Conservation (phyloP, 148 eudicot genomes). For the Oxyria digyna region DNA sequence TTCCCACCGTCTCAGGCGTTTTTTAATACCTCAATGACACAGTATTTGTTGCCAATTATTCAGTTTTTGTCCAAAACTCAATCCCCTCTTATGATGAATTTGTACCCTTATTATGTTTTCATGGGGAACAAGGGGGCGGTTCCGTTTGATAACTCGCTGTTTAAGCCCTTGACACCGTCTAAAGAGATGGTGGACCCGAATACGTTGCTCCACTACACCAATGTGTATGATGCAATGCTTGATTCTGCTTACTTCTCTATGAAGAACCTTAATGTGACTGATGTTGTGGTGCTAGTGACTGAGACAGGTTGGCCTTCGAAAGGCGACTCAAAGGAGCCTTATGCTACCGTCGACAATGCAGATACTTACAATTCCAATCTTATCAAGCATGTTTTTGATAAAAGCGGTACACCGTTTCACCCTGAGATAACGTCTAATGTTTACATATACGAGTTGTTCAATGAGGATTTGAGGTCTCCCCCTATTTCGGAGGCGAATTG, state of each 20-base stretch:
- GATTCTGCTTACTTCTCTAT: slow-evolving; percentile 74
- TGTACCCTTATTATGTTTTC: slow-evolving; percentile 87
- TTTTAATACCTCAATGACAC: slow-evolving; percentile 55
- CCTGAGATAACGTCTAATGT: slow-evolving; percentile 67
- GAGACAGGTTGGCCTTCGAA: slow-evolving; percentile 97
- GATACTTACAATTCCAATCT: slow-evolving; percentile 78
- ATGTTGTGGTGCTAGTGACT: slow-evolving; percentile 63
- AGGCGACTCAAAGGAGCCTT: slow-evolving; percentile 77
- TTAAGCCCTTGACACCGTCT: slow-evolving; percentile 84
- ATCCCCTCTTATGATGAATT: slow-evolving; percentile 83
- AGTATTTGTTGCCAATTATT: slow-evolving; percentile 43
- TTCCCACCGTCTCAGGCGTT: slow-evolving; percentile 95
- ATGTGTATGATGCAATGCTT: slow-evolving; percentile 82
- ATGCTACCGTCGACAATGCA: slow-evolving; percentile 65
- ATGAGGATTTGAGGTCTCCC: slow-evolving; percentile 83
- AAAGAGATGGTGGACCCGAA: slow-evolving; percentile 96
- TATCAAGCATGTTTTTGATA: slow-evolving; percentile 59
- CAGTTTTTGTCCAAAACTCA: slow-evolving; percentile 61
- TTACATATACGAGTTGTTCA: slow-evolving; percentile 77
- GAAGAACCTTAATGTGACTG: slow-evolving; percentile 65
- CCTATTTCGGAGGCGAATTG: slow-evolving; percentile 84
- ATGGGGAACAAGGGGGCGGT: slow-evolving; percentile 95
- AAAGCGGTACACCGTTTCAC: slow-evolving; percentile 60
- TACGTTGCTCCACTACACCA: slow-evolving; percentile 79
- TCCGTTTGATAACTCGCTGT: slow-evolving; percentile 69